A percentile compares a stretch with the other conserved stretches of the same genome.
Evolutionary conservation across 306 rosid species (phyloP).

Genomic region (Vicia sativa): DNA sequence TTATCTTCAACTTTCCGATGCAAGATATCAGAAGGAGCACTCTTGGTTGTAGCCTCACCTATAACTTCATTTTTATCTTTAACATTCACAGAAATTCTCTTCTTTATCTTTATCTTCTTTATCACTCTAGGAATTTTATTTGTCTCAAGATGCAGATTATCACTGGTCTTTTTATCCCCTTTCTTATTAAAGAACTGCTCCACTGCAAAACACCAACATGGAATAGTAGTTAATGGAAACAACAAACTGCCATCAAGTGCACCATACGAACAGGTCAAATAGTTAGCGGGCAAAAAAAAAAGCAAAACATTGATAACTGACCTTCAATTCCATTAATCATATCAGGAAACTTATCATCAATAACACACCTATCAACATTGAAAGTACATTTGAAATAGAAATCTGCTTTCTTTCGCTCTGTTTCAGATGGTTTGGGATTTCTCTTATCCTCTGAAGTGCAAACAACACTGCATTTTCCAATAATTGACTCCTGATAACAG

Average conservation of each 20-base stretch:
- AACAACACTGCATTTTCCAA: slow-evolving; percentile 62
- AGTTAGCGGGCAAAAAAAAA: slow-evolving; percentile 4
- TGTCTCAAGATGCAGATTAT: slow-evolving; percentile 12
- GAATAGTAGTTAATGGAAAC: slow-evolving; percentile 25
- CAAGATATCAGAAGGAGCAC: slow-evolving; percentile 13
- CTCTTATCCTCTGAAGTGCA: slow-evolving; percentile 64
- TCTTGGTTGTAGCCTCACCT: slow-evolving; percentile 18
- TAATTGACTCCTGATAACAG: slow-evolving; percentile 56
- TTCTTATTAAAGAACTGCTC: slow-evolving; percentile 53
- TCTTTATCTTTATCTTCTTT: not conserved
- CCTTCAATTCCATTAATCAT: slow-evolving; percentile 52
- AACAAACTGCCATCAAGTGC: slow-evolving; percentile 2
- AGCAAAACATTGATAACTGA: slow-evolving; percentile 37
- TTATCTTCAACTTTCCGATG: slow-evolving; percentile 30
- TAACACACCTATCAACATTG: slow-evolving; percentile 42
- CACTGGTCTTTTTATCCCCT: slow-evolving; percentile 22
- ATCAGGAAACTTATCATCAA: slow-evolving; percentile 50
- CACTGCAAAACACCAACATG: slow-evolving; percentile 49
- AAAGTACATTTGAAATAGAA: slow-evolving; percentile 55
- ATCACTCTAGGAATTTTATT: not conserved
- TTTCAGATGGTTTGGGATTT: slow-evolving; percentile 56
- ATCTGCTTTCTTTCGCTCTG: slow-evolving; percentile 47
- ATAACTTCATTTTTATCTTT: not conserved
- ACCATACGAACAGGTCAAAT: slow-evolving; percentile 6
- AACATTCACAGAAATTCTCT: not conserved